Base-by-base conservation (phyloP, 495 filamentous ascomycete species). In the Penicillium atrosanguineum region DNA sequence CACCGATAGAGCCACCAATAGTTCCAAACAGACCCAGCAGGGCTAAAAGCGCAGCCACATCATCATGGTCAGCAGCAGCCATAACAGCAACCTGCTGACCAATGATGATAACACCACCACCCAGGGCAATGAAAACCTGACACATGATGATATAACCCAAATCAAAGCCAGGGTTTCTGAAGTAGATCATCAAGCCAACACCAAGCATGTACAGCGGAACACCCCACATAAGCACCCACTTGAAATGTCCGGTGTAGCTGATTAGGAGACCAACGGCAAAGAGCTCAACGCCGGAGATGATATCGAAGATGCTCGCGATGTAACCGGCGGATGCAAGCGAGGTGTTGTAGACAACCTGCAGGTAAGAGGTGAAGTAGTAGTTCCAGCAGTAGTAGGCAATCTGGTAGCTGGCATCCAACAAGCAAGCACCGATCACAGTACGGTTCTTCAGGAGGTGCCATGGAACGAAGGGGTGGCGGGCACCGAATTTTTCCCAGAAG, bases 81-180 rank as follows among this genome's bases (percentile, higher is more conserved):
- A 89, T 83, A 57, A 82, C 76, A 0, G 85, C 83, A 34, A 89
- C 79, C 56, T 89, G 81, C 60, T 84, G 79, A 55, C 69, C 71
- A 60, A 89, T 83, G 47, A 88, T 65, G 15, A 84, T 64, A 11
- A 74, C 78, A 36, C 79, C 76, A 0, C 83, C 85, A 15, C 75
- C 72, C 37, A 90, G 73, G 29, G 86, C 80, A 60, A 89, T 85
- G 69, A 88, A 81, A 59, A 90, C 83, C 65, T 90, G 83, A 58
- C 79, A 85, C 81, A 88, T 85, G 64, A 88, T 71, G 31, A 90
- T 71, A 60, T 84, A 87, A 11, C 83, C 85, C 34, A 88, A 65
- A 40, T 69, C 57, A 18, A 69, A 68, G 48, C 75, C 70, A 43
- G 81, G 75, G 16, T 82, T 78, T 23, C 87, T 83, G 78, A 88